Base-by-base conservation (phyloP, 2,329 filamentous ascomycete species). In the Coleophoma cylindrospora region DNA sequence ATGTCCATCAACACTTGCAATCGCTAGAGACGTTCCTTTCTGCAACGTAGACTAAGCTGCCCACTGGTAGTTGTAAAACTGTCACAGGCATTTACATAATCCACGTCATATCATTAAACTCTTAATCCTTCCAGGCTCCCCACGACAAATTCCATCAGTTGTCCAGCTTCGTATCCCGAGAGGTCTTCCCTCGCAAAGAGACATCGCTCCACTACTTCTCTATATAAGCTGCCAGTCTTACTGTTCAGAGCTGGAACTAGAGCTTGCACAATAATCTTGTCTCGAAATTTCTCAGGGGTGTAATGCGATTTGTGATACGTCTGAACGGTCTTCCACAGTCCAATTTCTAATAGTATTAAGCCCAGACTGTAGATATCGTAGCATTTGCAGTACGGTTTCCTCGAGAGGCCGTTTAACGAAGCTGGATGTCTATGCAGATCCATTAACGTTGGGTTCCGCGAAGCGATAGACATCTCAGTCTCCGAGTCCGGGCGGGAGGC, bases 351-450 rank as follows among this genome's bases (percentile, higher is more conserved):
- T 9, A 78, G 67, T 1, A 77, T 63, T 1, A 77, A 65, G 3
- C 75, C 75, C 4, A 78, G 65, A 44, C 68, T 72, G 62, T 71
- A 71, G 40, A 71, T 65, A 50, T 71, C 69, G 54, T 66, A 71
- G 41, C 62, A 64, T 54, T 69, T 70, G 50, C 67, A 67, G 57
- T 68, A 71, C 9, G 62, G 61, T 40, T 64, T 62, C 3, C 70
- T 63, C 21, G 67, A 64, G 3, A 65, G 61, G 3, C 68, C 70
- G 12, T 68, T 65, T 12, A 72, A 57, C 1, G 70, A 71, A 40
- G 61, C 63, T 2, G 74, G 75, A 49, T 77, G 74, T 7, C 75
- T 66, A 59, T 79, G 74, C 2, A 79, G 64, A 49, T 73, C 66
- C 10, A 47, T 43, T 15, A 50, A 53, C 48, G 66, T 69, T 0